Evolutionary conservation across 331 rosid genomes (phyloP).

Genomic region (Cydonia oblonga): DNA sequence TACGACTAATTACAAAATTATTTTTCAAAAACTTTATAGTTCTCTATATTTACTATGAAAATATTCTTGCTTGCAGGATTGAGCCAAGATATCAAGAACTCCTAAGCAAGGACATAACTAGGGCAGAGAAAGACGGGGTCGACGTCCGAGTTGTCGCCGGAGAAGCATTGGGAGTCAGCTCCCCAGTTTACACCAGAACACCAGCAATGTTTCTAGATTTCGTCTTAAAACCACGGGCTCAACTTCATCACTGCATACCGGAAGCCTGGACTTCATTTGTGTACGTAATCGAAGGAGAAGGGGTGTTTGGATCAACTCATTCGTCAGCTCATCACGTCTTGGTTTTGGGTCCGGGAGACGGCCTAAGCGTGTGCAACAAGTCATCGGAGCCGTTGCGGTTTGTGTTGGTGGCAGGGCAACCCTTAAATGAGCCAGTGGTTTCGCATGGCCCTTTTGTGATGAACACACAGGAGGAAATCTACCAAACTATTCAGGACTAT

Average conservation of each 20-base stretch:
- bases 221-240: conserved; percentile 42
- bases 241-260: conserved; percentile 63
- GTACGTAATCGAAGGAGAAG: conserved; percentile 79
- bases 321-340: conserved; percentile 45
- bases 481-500: conserved; percentile 63
- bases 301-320: conserved; percentile 50
- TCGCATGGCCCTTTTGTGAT: conserved; percentile 91
- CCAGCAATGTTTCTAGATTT: conserved; percentile 82
- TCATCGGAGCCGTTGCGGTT: conserved; percentile 59
- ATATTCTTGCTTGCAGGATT: conserved; percentile 37
- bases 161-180: conserved; percentile 68
- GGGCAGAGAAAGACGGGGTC: conserved; percentile 58
- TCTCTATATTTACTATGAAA: background rate
- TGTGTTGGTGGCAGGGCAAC: conserved; percentile 64
- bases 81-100: conserved; percentile 82
- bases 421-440: conserved; percentile 68
- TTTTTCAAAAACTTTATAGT: background rate
- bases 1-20: too few relatives aligned
- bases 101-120: conserved; percentile 40
- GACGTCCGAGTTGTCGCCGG: conserved; percentile 78
- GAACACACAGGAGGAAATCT: conserved; percentile 74
- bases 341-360: conserved; percentile 59
- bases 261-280: conserved; percentile 69
- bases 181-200: conserved; percentile 72
- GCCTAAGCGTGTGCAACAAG: conserved; percentile 64